These are phyloP conservation scores for Cymbidium sinense DNA, from an alignment of 106 monocot genomes.

Conservation along the genomic window DNA sequence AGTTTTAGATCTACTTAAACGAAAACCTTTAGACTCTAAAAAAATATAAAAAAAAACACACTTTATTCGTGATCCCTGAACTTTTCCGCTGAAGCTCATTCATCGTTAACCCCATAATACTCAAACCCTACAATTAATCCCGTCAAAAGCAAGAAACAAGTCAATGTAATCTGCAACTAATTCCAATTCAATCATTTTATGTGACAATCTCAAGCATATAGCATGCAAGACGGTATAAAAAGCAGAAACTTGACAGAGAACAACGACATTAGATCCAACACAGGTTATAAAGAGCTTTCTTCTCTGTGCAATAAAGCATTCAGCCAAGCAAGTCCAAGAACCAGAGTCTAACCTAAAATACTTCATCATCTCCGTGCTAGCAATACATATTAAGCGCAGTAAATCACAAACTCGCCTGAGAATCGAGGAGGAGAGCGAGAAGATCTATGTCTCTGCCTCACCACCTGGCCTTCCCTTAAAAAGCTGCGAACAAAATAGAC, in stretches of 20 bases:
- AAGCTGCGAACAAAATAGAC: too few relatives aligned
- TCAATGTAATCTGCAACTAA: too few relatives aligned
- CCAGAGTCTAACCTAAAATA: neutral
- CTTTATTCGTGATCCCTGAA: neutral
- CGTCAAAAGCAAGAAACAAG: too few relatives aligned
- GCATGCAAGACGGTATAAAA: neutral
- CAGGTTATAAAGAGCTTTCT: neutral
- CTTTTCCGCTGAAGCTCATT: neutral
- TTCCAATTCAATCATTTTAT: too few relatives aligned
- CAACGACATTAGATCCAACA: neutral
- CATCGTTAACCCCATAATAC: neutral
- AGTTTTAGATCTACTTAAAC: too few relatives aligned
- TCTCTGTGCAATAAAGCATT: too few relatives aligned
- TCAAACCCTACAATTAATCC: neutral
- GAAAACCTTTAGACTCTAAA: neutral
- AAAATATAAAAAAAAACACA: neutral
- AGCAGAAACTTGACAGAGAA: neutral
- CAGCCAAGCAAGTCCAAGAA: neutral
- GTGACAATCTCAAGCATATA: neutral
- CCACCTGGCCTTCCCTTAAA: too few relatives aligned
- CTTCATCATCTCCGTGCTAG: neutral
- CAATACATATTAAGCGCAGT: neutral
- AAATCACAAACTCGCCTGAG: neutral
- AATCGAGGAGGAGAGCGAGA: neutral
- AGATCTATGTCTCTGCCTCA: neutral